Evolutionary conservation across 2,329 filamentous ascomycete genomes (phyloP), one percentile per base, ranked within the genome.

Genomic region (Xylariaceae sp.): DNA sequence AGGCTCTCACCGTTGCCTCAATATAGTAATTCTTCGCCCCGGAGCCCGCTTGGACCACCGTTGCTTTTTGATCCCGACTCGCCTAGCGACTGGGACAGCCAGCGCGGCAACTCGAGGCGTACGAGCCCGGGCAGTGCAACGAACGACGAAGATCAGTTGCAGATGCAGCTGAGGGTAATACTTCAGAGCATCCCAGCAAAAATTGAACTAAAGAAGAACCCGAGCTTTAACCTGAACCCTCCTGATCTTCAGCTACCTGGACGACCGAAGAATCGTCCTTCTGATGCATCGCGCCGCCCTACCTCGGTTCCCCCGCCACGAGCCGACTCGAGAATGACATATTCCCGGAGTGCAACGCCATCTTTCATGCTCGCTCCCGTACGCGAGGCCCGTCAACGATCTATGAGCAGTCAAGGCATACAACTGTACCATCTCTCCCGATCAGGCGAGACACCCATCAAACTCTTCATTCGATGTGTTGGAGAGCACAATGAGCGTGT

Each of bases 371-470:
- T 92, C 0, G 86, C 87, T 15, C 87, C 89, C 58, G 71, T 73
- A 17, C 81, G 82, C 67, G 78, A 75, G 18, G 68, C 76, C 2
- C 80, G 82, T 7, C 74, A 78, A 0, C 77, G 80, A 30, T 75
- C 77, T 34, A 75, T 75, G 57, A 76, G 76, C 51, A 80, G 81
- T 55, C 83, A 87, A 54, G 92, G 93, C 61, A 93, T 96, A 69
- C 92, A 92, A 73, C 81, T 97, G 2, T 99, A 97, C 69, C 92
- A 97, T 74, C 82, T 99, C 44, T 91, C 90, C 11, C 86, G 92
- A 52, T 87, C 88, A 15, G 90, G 90, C 58, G 88, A 94, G 64
- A 85, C 90, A 10, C 94, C 94, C 0, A 92, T 97, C 71, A 97
- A 97, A 75, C 83, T 99, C 4, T 96, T 95, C 69, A 92, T 99